Conservation (phyloP, 1,284 basidiomycete genomes). For the Leccinum subrobustum region DNA sequence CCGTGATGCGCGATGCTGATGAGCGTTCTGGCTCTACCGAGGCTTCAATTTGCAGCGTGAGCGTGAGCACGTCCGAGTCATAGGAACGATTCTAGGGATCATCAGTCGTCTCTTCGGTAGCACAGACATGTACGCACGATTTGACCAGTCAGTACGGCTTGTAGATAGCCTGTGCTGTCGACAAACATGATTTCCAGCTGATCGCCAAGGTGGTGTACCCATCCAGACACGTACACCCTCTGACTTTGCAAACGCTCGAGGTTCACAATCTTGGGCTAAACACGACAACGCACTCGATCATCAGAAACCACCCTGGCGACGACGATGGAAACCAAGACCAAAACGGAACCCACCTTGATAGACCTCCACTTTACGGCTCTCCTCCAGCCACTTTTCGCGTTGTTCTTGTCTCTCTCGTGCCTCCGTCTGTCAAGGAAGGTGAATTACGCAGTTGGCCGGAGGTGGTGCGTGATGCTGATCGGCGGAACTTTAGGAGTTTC, state of each 20-base stretch:
- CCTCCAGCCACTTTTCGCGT: slow-evolving; percentile 77
- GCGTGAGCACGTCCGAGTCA: too few relatives aligned
- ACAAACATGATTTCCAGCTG: slow-evolving; percentile 96
- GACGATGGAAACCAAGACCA: neutral
- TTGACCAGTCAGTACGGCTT: slow-evolving; percentile 84
- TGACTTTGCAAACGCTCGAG: slow-evolving; percentile 66
- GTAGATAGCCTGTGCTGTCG: slow-evolving; percentile 96
- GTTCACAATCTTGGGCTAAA: slow-evolving; percentile 75
- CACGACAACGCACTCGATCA: slow-evolving; percentile 17
- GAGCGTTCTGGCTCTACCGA: too few relatives aligned
- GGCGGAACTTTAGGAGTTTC: too few relatives aligned
- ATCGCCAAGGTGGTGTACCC: slow-evolving; percentile 93
- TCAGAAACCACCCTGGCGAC: neutral
- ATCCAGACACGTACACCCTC: slow-evolving; percentile 87
- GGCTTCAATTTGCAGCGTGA: too few relatives aligned
- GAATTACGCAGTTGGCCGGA: too few relatives aligned
- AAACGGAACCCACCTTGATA: slow-evolving; percentile 52
- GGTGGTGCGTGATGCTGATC: too few relatives aligned
- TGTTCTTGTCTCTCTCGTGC: slow-evolving; percentile 69
- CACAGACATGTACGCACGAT: slow-evolving; percentile 52
- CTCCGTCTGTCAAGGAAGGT: slow-evolving; percentile 42
- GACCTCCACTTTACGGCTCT: slow-evolving; percentile 84
- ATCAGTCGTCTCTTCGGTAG: too few relatives aligned
- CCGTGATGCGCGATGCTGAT: too few relatives aligned
- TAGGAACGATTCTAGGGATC: too few relatives aligned